Conservation (phyloP, 371 early-diverging fungal species). For the Mortierella sp. region DNA sequence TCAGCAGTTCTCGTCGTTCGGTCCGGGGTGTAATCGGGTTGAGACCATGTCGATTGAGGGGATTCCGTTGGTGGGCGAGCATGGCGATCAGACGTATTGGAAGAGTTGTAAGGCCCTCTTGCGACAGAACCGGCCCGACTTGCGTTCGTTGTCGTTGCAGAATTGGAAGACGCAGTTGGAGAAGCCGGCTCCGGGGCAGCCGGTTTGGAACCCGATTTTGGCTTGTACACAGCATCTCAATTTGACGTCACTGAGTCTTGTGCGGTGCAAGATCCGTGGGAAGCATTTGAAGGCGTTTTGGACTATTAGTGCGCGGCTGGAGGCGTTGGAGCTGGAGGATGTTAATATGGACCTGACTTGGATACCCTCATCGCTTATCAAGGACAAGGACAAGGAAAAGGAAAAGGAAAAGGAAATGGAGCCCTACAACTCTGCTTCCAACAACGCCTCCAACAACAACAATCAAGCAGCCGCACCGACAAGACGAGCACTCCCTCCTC, state of each 20-base stretch:
- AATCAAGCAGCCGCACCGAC: neutral
- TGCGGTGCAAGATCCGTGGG: slow-evolving; percentile 16
- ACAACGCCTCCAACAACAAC: neutral
- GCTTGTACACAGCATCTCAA: slow-evolving; percentile 3
- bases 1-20: slow-evolving; percentile 7
- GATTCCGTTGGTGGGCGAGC: neutral
- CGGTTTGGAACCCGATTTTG: slow-evolving; percentile 12
- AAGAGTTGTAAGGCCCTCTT: slow-evolving; percentile 10
- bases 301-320: slow-evolving; percentile 22
- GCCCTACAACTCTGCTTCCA: neutral
- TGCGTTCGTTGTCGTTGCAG: slow-evolving; percentile 1
- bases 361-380: neutral
- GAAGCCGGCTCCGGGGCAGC: neutral
- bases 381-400: neutral
- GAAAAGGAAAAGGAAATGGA: neutral
- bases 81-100: neutral
- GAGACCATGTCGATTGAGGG: slow-evolving; percentile 4
- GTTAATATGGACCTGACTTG: slow-evolving; percentile 9
- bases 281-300: slow-evolving; percentile 24
- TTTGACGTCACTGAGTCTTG: slow-evolving; percentile 11
- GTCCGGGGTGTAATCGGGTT: neutral
- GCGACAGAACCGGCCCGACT: neutral
- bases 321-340: slow-evolving; percentile 13
- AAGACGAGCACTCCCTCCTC: neutral
- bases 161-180: neutral